These are phyloP conservation scores for Xylaria sp. DNA, from an alignment of 2,329 filamentous ascomycete genomes.

Conservation along the genomic window DNA sequence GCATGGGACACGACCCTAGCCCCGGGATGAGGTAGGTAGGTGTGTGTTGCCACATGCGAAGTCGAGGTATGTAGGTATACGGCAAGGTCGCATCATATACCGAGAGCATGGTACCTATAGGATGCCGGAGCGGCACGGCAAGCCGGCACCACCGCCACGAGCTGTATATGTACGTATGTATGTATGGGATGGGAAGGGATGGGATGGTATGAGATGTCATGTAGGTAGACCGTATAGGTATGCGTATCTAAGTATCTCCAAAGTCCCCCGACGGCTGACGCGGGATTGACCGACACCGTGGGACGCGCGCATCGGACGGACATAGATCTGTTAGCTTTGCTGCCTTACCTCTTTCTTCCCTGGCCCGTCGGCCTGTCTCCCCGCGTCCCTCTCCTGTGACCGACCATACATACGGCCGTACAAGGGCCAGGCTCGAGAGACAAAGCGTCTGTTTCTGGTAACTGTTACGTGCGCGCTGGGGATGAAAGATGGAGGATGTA, in stretches of 20 bases:
- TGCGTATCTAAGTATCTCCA: background rate
- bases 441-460: background rate
- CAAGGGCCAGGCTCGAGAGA: constrained; percentile 2
- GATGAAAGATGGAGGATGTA: background rate
- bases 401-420: background rate
- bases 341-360: background rate
- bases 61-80: constrained; percentile 1
- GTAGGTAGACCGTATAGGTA: too few relatives aligned
- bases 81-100: constrained; percentile 17
- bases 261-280: constrained; percentile 7
- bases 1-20: constrained; percentile 2
- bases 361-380: background rate
- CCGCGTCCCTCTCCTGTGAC: background rate
- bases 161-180: background rate
- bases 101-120: constrained; percentile 20
- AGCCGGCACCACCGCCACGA: constrained; percentile 8
- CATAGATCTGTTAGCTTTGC: constrained; percentile 8
- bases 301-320: constrained; percentile 13
- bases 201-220: too few relatives aligned
- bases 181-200: background rate
- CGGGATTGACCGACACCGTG: constrained; percentile 18
- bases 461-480: background rate
- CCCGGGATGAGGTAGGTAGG: background rate
- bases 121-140: constrained; percentile 24
- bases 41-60: constrained; percentile 15